Evolutionary conservation across 2,329 filamentous ascomycete species (phyloP), one percentile per base, ranked within the genome.

Genomic region (Paramyrothecium sp.): DNA sequence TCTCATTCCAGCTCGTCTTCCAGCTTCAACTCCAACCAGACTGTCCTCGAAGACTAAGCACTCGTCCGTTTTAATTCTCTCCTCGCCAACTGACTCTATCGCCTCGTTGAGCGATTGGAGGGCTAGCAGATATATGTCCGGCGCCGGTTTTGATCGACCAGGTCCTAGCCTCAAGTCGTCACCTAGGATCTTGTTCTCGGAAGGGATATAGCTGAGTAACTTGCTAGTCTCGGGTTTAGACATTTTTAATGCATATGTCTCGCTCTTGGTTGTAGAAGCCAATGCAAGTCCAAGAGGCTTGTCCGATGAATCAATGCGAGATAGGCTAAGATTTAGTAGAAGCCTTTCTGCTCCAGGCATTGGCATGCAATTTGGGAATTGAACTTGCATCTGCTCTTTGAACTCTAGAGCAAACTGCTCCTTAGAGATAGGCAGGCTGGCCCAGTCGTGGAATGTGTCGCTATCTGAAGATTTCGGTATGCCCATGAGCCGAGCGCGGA

Each of bases 11-110:
- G 89, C 89, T 63, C 89, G 79, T 56, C 89, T 74, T 7, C 87
- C 89, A 8, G 88, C 82, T 71, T 92, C 89, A 2, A 90, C 86
- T 1, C 89, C 89, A 0, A 86, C 82, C 16, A 91, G 87, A 50
- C 84, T 86, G 65, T 92, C 89, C 69, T 91, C 89, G 65, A 92
- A 91, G 0, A 91, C 89, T 2, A 92, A 73, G 66, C 89, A 91
- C 69, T 92, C 88, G 51, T 80, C 80, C 0, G 88, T 86, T 62
- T 68, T 73, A 55, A 92, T 84, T 16, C 60, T 41, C 20, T 74
- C 66, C 61, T 82, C 78, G 0, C 74, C 77, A 46, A 77, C 75
- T 7, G 5, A 8, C 3, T 75, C 71, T 16, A 87, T 66, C 3
- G 79, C 75, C 21, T 75, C 76, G 68, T 91, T 91, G 57, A 91